Evolutionary conservation across 2,329 filamentous ascomycete species (phyloP).

Genomic region (Cytospora paraplurivora): DNA sequence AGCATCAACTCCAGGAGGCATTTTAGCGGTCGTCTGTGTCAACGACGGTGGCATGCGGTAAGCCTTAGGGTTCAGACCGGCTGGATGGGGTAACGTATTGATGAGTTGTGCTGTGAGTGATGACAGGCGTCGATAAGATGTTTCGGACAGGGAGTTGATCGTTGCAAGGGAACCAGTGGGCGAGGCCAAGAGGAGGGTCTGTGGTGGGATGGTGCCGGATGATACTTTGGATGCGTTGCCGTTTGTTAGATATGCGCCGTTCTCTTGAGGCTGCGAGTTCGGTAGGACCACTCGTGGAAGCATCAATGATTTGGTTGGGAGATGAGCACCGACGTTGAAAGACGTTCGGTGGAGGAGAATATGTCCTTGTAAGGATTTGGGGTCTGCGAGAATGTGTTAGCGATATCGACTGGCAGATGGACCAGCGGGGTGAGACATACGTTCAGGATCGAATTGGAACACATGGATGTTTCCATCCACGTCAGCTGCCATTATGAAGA

Average conservation of each 20-base stretch:
- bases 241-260: slow-evolving; percentile 34
- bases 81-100: slow-evolving; percentile 73
- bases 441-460: slow-evolving; percentile 91
- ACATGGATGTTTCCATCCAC: slow-evolving; percentile 85
- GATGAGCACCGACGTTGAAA: slow-evolving; percentile 81
- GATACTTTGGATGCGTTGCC: slow-evolving; percentile 37
- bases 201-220: slow-evolving; percentile 41
- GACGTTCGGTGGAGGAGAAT: slow-evolving; percentile 83
- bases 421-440: slow-evolving; percentile 53
- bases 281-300: slow-evolving; percentile 60
- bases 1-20: slow-evolving; percentile 55
- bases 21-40: slow-evolving; percentile 46
- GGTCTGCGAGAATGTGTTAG: slow-evolving; percentile 62
- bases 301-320: slow-evolving; percentile 73
- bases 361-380: slow-evolving; percentile 87
- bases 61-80: slow-evolving; percentile 80
- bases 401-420: slow-evolving; percentile 10
- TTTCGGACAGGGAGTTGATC: slow-evolving; percentile 76
- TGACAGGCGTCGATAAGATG: slow-evolving; percentile 79
- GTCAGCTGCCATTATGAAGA: slow-evolving; percentile 83
- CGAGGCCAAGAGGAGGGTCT: slow-evolving; percentile 68
- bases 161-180: slow-evolving; percentile 75
- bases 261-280: slow-evolving; percentile 39
- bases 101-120: slow-evolving; percentile 80
- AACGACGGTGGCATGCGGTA: slow-evolving; percentile 62